phyloP scores from a whole-genome alignment of 139 green algal genomes.

The Pedinophyceae sp. region DNA sequence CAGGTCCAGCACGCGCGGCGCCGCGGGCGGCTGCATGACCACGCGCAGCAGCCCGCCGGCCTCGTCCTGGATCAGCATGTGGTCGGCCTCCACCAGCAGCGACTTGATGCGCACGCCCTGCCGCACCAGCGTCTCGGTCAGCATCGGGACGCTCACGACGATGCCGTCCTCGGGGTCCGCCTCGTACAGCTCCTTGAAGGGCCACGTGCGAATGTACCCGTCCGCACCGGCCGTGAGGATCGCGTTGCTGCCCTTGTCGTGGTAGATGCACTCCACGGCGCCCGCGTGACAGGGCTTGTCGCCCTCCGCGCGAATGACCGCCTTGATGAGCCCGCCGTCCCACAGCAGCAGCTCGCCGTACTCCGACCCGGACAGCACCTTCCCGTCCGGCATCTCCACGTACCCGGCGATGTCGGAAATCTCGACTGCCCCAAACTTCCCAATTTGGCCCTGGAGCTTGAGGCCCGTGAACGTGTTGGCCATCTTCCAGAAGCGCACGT shows the following conservation, averaged over 20 bases:
- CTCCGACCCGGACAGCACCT: slow-evolving; percentile 49
- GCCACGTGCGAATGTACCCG: slow-evolving; percentile 51
- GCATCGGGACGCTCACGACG: no score
- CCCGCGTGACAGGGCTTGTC: slow-evolving; percentile 46
- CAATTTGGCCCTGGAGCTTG: slow-evolving; percentile 65
- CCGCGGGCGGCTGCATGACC: slow-evolving; percentile 4
- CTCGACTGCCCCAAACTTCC: slow-evolving; percentile 62
- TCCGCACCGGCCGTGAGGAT: slow-evolving; percentile 48
- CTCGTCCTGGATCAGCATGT: slow-evolving; percentile 35
- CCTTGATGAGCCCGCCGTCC: slow-evolving; percentile 63
- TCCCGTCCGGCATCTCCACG: slow-evolving; percentile 57
- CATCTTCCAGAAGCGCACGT: slow-evolving; percentile 81
- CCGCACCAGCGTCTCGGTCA: no score
- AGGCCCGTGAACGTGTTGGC: slow-evolving; percentile 73
- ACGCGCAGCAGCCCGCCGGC: slow-evolving; percentile 25
- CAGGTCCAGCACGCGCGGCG: neutral
- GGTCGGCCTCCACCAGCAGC: no score
- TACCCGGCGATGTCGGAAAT: slow-evolving; percentile 51
- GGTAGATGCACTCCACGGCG: slow-evolving; percentile 38
- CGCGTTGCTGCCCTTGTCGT: slow-evolving; percentile 10
- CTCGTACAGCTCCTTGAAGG: slow-evolving; percentile 14
- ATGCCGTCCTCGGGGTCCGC: no score
- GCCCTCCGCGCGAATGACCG: slow-evolving; percentile 23
- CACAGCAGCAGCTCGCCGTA: slow-evolving; percentile 54
- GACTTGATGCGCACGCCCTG: no score